Evolutionary conservation across 306 rosid genomes (phyloP), one percentile per base, ranked within the genome.

Genomic region (Trichosanthes cucumerina): DNA sequence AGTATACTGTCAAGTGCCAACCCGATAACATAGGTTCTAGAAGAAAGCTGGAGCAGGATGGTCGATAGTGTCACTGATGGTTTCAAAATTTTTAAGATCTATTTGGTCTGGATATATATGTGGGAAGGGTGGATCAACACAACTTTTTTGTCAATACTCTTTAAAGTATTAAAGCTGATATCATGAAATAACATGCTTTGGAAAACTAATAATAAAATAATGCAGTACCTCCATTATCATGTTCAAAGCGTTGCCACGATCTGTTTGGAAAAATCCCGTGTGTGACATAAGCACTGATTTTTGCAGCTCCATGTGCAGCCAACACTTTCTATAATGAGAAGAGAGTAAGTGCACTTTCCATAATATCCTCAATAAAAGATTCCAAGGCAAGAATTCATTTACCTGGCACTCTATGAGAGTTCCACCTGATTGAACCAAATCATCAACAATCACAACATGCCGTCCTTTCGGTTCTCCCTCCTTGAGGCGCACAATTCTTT

Each of bases 371-470:
- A 53, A 34, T 57, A n/a, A 56, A 52, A 34, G 49, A 53, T 31
- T 19, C 33, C 18, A n/a, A 63, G 9, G 19, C 26, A 47, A 78
- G 64, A 46, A 79, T 33, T 75, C 77, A 47, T 76, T 73, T 90
- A 95, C 99, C 97, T 95, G 99, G 71, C 99, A 95, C 85, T 95
- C 99, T 52, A 90, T 86, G 73, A 95, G 88, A 77, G 99, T 95
- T 68, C 99, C 93, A 78, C 99, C 99, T 11, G 99, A 95, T 80
- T 95, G 99, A 80, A 95, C 99, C 89, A 95, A 89, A 86, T 95
- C 99, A 86, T 95, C 99, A 78, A 95, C 97, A 80, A 95, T 95
- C 84, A 95, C 93, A 64, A 95, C 83, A 81, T 95, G 99, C 79
- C 93, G 91, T 76, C 91, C 97, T 62, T 63, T 83, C 11, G 99